These are phyloP conservation scores for Clarireedia homoeocarpa DNA, from an alignment of 2,329 filamentous ascomycete genomes.

Conservation along the genomic window DNA sequence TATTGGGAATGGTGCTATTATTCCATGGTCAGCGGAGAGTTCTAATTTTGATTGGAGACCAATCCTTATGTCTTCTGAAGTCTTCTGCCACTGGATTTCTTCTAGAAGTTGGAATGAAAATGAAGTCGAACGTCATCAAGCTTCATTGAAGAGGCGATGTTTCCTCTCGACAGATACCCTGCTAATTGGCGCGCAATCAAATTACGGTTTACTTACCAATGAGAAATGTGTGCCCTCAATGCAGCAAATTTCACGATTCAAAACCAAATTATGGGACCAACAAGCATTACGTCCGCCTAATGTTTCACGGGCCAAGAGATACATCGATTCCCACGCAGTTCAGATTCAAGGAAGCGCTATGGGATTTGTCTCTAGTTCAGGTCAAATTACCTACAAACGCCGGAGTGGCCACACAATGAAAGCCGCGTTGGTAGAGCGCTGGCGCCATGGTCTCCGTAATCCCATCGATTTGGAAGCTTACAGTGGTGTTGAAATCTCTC, in stretches of 20 bases:
- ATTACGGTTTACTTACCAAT: neutral
- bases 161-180: neutral
- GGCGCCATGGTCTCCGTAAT: slow-evolving; percentile 10
- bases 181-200: neutral
- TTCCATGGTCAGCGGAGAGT: slow-evolving; percentile 8
- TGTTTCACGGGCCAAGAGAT: slow-evolving; percentile 7
- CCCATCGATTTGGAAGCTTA: slow-evolving; percentile 12
- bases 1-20: slow-evolving; percentile 14
- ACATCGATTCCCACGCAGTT: slow-evolving; percentile 11
- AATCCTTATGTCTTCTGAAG: neutral
- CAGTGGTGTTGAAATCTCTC: slow-evolving; percentile 12
- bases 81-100: slow-evolving; percentile 1
- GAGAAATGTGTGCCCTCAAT: neutral
- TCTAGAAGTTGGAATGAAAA: neutral
- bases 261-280: slow-evolving; percentile 6
- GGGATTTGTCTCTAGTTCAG: slow-evolving; percentile 8
- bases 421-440: slow-evolving; percentile 11
- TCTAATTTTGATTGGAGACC: too few species aligned
- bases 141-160: neutral
- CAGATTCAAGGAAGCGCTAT: slow-evolving; percentile 11
- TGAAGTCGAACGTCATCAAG: neutral
- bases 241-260: slow-evolving; percentile 3
- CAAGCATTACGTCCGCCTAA: slow-evolving; percentile 10
- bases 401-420: slow-evolving; percentile 13
- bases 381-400: slow-evolving; percentile 12